phyloP scores from a whole-genome alignment of 2,329 filamentous ascomycete genomes.

The Stachybotrys chlorohalonatus region DNA sequence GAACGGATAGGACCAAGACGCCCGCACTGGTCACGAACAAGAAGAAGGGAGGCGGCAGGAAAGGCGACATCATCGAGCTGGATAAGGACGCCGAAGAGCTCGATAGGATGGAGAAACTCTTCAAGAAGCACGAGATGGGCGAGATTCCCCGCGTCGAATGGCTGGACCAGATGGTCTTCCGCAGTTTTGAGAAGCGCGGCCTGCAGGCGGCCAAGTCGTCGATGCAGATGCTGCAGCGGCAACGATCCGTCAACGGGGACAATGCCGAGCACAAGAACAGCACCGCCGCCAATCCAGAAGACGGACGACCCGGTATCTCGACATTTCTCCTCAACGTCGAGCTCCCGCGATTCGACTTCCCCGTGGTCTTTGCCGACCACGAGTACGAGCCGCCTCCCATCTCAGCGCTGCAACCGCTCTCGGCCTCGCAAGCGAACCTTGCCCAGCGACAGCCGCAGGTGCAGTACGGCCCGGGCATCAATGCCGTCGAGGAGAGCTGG shows the following conservation, averaged over 20 bases:
- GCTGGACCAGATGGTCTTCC: slow-evolving; percentile 91
- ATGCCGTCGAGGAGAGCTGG: slow-evolving; percentile 48
- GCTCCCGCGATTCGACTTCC: slow-evolving; percentile 89
- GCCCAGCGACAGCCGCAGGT: slow-evolving; percentile 80
- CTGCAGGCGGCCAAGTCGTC: slow-evolving; percentile 55
- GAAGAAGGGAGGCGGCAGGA: slow-evolving; percentile 40
- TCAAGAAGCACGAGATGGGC: slow-evolving; percentile 98
- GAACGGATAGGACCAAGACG: slow-evolving; percentile 69
- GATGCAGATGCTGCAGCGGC: slow-evolving; percentile 46
- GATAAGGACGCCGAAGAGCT: slow-evolving; percentile 74
- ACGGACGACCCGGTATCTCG: slow-evolving; percentile 38
- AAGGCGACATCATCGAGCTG: slow-evolving; percentile 38
- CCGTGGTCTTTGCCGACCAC: slow-evolving; percentile 88
- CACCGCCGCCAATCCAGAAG: slow-evolving; percentile 21
- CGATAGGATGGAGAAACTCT: slow-evolving; percentile 76
- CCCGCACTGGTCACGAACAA: slow-evolving; percentile 55
- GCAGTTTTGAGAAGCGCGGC: slow-evolving; percentile 73
- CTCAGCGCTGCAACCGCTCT: slow-evolving; percentile 58
- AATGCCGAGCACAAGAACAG: slow-evolving; percentile 14
- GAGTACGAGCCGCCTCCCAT: slow-evolving; percentile 83
- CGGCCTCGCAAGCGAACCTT: slow-evolving; percentile 53
- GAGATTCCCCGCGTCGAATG: slow-evolving; percentile 90
- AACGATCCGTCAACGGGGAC: slow-evolving; percentile 31
- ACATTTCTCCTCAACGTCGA: slow-evolving; percentile 84
- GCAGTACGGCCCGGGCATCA: slow-evolving; percentile 82